Percentiles rank a stretch among this genome's conserved stretches.
Evolutionary conservation across 2,329 filamentous ascomycete genomes (phyloP).

Genomic region (Cadophora malorum): DNA sequence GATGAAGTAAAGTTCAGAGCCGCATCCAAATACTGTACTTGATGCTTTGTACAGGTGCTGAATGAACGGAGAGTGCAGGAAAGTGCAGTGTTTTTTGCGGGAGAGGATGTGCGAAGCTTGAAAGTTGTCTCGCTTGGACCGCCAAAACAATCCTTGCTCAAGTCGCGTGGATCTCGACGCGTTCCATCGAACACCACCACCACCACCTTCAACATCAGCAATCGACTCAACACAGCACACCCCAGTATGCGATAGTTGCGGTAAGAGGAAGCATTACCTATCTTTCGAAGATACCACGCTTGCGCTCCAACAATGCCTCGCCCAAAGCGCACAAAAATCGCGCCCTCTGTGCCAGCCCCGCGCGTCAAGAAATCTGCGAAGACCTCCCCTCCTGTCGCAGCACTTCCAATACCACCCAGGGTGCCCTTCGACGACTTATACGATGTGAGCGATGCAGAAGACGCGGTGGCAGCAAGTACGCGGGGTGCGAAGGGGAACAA

Average conservation of each 20-base stretch:
- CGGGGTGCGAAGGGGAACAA: constrained; percentile 32
- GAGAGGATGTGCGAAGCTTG: not conserved
- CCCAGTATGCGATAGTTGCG: constrained; percentile 26
- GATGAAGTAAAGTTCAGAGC: no score
- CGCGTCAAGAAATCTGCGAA: constrained; percentile 33
- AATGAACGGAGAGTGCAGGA: not conserved
- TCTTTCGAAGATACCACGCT: not conserved
- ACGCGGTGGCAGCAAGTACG: constrained; percentile 28
- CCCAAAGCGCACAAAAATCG: constrained; percentile 46
- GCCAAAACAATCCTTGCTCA: constrained; percentile 20
- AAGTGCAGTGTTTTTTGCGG: constrained; percentile 3
- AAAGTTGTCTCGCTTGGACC: not conserved
- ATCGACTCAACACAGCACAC: constrained; percentile 10
- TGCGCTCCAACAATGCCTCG: constrained; percentile 42
- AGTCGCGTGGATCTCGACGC: constrained; percentile 22
- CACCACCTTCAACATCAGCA: not conserved
- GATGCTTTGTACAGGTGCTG: not conserved
- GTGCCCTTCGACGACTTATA: constrained; percentile 41
- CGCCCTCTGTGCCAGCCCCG: constrained; percentile 40
- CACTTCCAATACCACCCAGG: constrained; percentile 25
- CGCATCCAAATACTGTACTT: no score
- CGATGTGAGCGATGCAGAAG: constrained; percentile 43
- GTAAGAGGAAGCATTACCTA: not conserved
- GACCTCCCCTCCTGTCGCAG: constrained; percentile 21
- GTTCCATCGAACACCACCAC: not conserved